Conservation (phyloP, 768 basidiomycete genomes). For the Tricholomella constricta region DNA sequence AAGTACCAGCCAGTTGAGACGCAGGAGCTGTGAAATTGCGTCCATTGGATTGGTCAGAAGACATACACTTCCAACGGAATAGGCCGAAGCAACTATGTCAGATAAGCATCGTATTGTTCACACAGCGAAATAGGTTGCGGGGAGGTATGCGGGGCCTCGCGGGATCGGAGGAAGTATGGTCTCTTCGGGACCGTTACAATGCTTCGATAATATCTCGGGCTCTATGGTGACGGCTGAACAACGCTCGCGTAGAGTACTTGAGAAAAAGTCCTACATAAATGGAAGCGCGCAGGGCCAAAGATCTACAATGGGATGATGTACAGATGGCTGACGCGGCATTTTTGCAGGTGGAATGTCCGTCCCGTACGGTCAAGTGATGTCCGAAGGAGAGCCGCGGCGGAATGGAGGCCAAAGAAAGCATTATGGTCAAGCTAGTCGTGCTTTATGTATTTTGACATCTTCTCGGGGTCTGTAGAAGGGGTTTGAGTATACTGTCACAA, state of each 20-base stretch:
- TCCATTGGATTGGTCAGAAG: neutral
- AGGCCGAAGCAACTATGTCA: conserved; percentile 16
- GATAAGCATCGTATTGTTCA: conserved; percentile 6
- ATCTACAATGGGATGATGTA: conserved; percentile 1
- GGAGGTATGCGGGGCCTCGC: neutral
- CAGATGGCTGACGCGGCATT: conserved; percentile 1
- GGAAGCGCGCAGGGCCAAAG: conserved; percentile 7
- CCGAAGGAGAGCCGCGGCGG: conserved; percentile 4
- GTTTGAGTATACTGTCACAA: neutral
- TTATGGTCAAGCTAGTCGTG: conserved; percentile 35
- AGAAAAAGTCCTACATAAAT: conserved; percentile 15
- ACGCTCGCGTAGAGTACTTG: conserved; percentile 3
- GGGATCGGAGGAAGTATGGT: conserved; percentile 7
- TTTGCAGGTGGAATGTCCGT: neutral
- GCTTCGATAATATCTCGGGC: conserved; percentile 8
- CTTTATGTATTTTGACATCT: conserved; percentile 91
- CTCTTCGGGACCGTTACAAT: conserved; percentile 20
- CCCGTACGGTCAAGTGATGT: conserved; percentile 14
- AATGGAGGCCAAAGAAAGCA: conserved; percentile 3
- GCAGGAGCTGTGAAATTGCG: neutral
- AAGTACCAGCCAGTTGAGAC: no score
- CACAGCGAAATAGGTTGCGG: conserved; percentile 3
- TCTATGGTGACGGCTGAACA: conserved; percentile 17
- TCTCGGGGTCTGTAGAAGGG: conserved; percentile 54
- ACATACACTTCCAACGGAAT: conserved; percentile 10